Base-by-base conservation (phyloP, 192 early-diverging fungal species). In the Backusella circina region DNA sequence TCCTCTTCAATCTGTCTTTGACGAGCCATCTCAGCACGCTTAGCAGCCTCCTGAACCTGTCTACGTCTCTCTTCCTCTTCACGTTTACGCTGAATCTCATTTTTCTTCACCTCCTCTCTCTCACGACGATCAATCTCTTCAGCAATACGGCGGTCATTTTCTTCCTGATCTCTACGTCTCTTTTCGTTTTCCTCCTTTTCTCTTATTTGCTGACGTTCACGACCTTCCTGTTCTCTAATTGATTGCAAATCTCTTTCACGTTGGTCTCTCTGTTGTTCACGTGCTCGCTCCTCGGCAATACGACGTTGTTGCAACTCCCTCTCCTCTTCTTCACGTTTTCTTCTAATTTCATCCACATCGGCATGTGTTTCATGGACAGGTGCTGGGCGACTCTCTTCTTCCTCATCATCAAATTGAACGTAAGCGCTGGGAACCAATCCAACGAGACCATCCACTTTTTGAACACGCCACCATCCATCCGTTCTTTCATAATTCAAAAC, bases 341-440 rank as follows among this genome's bases (percentile, higher is more conserved):
- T 41, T 47, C 69, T 70, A 30, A 41, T 70, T 47, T 47, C 28
- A 30, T 70, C 69, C 36, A 68, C 67, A 38, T 38, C 66, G 7
- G 61, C 74, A 57, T 65, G 51, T 36, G 74, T 72, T 41, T 74
- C 73, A 32, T 13, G 21, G 3, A 71, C 30, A 8, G 23, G 31
- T 38, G 78, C 75, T 35, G 78, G 73, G 2, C 67, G 75, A 61
- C 65, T 30, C 31, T 65, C 57, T 1, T 37, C 31, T 38, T 76
- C 71, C 39, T 77, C 75, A 1, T 85, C 84, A 67, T 73, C 28
- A 31, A 80, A 75, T 64, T 80, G 89, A 9, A 99, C 73, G 75
- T 98, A 99, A 4, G 90, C 85, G 12, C 93, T 89, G 3, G 97
- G 97, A 2, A 97, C 93, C 37, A 99, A 88, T 9, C 97, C 97